Base-by-base conservation (phyloP, 768 basidiomycete species). In the Amanita subjunquillea region DNA sequence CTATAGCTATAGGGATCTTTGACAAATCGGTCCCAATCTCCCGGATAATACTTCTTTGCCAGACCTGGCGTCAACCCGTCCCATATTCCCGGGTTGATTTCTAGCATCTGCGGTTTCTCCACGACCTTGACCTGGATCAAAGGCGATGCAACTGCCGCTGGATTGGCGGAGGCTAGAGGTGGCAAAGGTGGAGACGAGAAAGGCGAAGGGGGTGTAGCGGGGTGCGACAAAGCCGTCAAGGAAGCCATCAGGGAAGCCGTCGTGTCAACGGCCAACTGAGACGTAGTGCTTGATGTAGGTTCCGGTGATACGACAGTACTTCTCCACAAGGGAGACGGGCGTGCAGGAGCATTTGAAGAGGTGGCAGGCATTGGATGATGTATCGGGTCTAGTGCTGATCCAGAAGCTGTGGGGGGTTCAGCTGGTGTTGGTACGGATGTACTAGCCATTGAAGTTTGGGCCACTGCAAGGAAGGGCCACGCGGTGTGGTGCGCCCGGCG, bases 31-130 rank as follows among this genome's bases (percentile, higher is more conserved):
- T 87, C 87, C 90, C 90, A 98, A 64, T 99, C 96, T 50, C 85
- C 87, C 0, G 95, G 90, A 65, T 94, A 98, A 60, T 82, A 83
- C 65, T 84, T 85, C 65, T 83, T 82, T 17, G 91, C 93, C 62
- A 95, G 85, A 57, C 91, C 88, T 0, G 90, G 86, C 1, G 86
- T 88, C 37, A 98, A 75, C 0, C 96, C 96, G 65, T 98, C 96
- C 93, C 94, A 96, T 15, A 98, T 83, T 6, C 87, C 95, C 48
- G 94, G 95, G 62, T 99, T 99, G 62, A 98, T 96, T 72, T 99
- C 96, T 48, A 84, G 76, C 94, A 98, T 97, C 67, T 94, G 93
- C 0, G 87, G 80, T 61, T 96, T 97, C 70, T 99, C 92, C 43
- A 93, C 79, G 29, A 98, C 91, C 63, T 87, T 92, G 65, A 91